phyloP scores from a whole-genome alignment of 331 rosid species.

The Quercus tomentella region DNA sequence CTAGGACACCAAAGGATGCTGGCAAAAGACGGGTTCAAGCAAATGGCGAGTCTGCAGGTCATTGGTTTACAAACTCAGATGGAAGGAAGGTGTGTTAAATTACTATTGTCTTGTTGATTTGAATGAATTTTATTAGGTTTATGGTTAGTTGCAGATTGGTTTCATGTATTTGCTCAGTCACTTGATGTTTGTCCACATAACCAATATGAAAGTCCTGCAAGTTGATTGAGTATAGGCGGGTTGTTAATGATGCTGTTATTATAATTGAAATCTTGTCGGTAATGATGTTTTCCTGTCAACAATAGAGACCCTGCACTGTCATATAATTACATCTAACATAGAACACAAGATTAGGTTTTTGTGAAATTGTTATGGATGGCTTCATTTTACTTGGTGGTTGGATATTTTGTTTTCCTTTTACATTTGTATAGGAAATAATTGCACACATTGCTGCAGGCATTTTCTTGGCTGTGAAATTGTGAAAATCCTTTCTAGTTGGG shows the following conservation, averaged over 20 bases:
- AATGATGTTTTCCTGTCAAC: neutral
- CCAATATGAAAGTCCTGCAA: neutral
- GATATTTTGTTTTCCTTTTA: neutral
- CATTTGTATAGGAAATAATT: neutral
- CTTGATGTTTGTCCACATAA: neutral
- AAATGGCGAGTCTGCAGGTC: constrained; percentile 65
- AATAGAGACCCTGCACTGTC: neutral
- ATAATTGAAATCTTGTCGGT: neutral
- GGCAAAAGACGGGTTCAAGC: constrained; percentile 62
- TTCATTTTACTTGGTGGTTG: neutral
- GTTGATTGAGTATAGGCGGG: neutral
- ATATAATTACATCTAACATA: neutral
- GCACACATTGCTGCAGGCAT: neutral
- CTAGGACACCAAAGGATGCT: constrained; percentile 53
- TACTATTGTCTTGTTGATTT: neutral
- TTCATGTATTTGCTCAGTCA: constrained; percentile 1
- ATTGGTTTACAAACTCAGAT: constrained; percentile 75
- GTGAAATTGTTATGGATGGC: neutral
- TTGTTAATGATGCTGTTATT: neutral
- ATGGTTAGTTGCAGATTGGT: constrained; percentile 8
- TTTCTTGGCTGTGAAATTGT: neutral
- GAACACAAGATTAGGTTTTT: neutral
- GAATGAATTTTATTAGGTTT: constrained; percentile 9
- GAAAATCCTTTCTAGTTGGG: neutral
- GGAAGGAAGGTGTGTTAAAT: constrained; percentile 63